Conservation (phyloP, 192 early-diverging fungal genomes). For the Rhizophlyctis rosea region DNA sequence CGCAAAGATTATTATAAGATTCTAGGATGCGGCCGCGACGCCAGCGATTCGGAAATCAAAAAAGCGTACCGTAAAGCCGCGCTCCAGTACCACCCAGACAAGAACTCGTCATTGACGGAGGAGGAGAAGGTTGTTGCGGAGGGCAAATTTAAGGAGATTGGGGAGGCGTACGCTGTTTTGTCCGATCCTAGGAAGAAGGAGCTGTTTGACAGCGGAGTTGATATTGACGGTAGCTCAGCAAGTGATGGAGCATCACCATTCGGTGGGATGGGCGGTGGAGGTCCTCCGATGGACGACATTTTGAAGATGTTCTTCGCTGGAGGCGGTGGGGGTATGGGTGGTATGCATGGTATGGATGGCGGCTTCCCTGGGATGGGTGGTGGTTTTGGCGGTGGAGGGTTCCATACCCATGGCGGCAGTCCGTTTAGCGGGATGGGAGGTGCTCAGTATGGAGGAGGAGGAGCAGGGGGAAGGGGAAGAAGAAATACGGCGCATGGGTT, state of each 20-base stretch:
- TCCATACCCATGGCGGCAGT: too few relatives aligned
- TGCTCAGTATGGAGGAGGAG: too few relatives aligned
- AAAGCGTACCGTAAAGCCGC: constrained; percentile 66
- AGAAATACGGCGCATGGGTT: too few relatives aligned
- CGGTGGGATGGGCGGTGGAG: constrained; percentile 19
- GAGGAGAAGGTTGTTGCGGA: constrained; percentile 58
- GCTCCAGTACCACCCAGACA: constrained; percentile 88
- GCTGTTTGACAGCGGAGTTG: constrained; percentile 75
- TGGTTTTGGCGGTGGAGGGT: too few relatives aligned
- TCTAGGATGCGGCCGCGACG: constrained; percentile 69
- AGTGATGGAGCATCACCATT: constrained; percentile 32
- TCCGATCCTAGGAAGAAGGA: constrained; percentile 79
- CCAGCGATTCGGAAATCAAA: constrained; percentile 67
- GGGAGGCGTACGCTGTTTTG: constrained; percentile 75
- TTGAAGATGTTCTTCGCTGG: constrained; percentile 27
- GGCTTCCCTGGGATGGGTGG: constrained; percentile 35
- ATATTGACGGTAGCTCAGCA: constrained; percentile 68
- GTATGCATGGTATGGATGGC: constrained; percentile 35
- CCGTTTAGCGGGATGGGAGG: too few relatives aligned
- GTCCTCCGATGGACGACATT: constrained; percentile 28
- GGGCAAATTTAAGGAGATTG: constrained; percentile 78
- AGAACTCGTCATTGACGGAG: constrained; percentile 67
- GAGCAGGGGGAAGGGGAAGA: too few relatives aligned
- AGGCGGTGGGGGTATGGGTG: constrained; percentile 6
- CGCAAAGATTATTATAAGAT: constrained; percentile 98